These are phyloP conservation scores for Orbilia ellipsospora DNA, from an alignment of 2,329 filamentous ascomycete genomes.

Conservation along the genomic window DNA sequence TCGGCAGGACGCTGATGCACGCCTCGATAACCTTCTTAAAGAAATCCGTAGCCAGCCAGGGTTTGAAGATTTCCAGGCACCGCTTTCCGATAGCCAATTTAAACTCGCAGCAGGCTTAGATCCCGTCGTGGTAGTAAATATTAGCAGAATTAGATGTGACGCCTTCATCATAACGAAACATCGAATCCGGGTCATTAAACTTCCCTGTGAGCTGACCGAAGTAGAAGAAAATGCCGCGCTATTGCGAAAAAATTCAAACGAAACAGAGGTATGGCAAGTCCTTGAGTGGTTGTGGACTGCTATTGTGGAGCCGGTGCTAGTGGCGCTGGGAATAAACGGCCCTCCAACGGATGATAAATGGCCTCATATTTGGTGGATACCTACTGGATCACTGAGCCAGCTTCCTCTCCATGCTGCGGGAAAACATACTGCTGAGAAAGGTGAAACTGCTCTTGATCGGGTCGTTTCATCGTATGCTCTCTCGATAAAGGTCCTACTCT, in stretches of 20 bases:
- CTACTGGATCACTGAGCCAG: slow-evolving; percentile 59
- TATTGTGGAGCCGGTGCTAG: slow-evolving; percentile 58
- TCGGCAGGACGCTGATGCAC: not conserved
- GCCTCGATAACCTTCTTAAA: slow-evolving; percentile 12
- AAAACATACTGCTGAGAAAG: slow-evolving; percentile 56
- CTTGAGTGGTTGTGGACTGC: slow-evolving; percentile 61
- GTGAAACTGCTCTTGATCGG: slow-evolving; percentile 60
- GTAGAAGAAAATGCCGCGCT: slow-evolving; percentile 5
- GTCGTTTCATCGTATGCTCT: slow-evolving; percentile 63
- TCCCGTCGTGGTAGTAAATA: slow-evolving; percentile 61
- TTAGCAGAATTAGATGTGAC: slow-evolving; percentile 48
- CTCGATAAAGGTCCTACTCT: slow-evolving; percentile 61
- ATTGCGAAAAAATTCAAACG: slow-evolving; percentile 46
- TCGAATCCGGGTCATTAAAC: not conserved
- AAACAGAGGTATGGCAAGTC: slow-evolving; percentile 21
- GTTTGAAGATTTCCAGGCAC: slow-evolving; percentile 59
- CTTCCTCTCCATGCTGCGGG: slow-evolving; percentile 62
- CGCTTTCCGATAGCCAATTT: slow-evolving; percentile 56
- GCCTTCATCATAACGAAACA: slow-evolving; percentile 19
- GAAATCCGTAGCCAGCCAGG: slow-evolving; percentile 55
- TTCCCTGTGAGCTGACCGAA: slow-evolving; percentile 50
- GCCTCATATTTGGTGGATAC: slow-evolving; percentile 61
- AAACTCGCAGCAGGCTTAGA: slow-evolving; percentile 56
- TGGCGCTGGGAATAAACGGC: slow-evolving; percentile 56
- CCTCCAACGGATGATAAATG: slow-evolving; percentile 28